A percentile compares a stretch with the other conserved stretches of the same genome.
Conservation (phyloP, 495 filamentous ascomycete species). For the Podospora pseudopauciseta region DNA sequence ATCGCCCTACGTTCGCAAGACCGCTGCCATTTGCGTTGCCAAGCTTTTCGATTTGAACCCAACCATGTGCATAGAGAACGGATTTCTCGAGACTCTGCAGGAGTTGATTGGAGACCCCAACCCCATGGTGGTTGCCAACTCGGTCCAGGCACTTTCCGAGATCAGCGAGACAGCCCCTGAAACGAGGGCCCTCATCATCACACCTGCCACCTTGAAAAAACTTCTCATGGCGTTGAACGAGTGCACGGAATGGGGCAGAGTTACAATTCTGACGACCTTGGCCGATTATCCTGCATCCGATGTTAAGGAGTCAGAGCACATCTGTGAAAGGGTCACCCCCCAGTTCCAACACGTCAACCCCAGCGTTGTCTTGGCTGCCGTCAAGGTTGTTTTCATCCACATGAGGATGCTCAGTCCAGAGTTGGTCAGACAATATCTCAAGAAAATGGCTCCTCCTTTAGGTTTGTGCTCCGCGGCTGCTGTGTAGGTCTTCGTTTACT, state of each 20-base stretch:
- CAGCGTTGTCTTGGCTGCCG: constrained; percentile 91
- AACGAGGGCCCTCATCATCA: constrained; percentile 79
- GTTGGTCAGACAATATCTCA: constrained; percentile 73
- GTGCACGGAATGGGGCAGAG: constrained; percentile 98
- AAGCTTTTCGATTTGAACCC: constrained; percentile 97
- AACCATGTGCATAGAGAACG: constrained; percentile 88
- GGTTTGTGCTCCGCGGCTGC: constrained; percentile 50
- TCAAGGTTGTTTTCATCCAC: constrained; percentile 96
- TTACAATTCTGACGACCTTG: constrained; percentile 86
- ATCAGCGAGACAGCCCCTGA: constrained; percentile 89
- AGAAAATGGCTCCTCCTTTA: constrained; percentile 97
- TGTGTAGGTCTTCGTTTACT: constrained; percentile 11
- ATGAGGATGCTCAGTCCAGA: constrained; percentile 83
- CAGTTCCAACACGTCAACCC: constrained; percentile 99
- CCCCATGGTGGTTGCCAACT: constrained; percentile 98
- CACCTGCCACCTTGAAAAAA: constrained; percentile 79
- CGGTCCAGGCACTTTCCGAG: constrained; percentile 87
- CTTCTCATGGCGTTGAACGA: constrained; percentile 95
- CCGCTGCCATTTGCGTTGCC: constrained; percentile 94
- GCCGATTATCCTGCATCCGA: constrained; percentile 83
- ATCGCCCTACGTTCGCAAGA: constrained; percentile 97
- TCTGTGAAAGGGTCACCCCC: constrained; percentile 91
- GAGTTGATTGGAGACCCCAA: constrained; percentile 97
- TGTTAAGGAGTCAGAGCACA: constrained; percentile 95
- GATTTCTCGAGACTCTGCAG: constrained; percentile 92